These are phyloP conservation scores for Bipolaris gigantea DNA, from an alignment of 2,329 filamentous ascomycete species.

Conservation along the genomic window DNA sequence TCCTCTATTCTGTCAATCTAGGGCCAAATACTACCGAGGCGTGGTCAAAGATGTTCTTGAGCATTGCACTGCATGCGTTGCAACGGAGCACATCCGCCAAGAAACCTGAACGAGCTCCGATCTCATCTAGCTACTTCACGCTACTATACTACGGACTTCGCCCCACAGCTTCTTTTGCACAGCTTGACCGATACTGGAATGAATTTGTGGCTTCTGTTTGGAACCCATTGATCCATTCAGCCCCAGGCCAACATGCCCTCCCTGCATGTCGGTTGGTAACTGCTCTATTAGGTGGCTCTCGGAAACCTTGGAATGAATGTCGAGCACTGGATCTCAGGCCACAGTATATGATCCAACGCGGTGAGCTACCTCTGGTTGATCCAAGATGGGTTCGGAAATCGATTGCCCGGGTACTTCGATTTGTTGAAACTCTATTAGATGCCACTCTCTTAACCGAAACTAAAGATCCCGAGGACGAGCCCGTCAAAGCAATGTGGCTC, in stretches of 20 bases:
- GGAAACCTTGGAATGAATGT: constrained; percentile 72
- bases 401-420: constrained; percentile 64
- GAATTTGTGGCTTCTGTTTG: constrained; percentile 69
- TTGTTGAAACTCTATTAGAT: constrained; percentile 58
- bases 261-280: constrained; percentile 65
- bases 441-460: constrained; percentile 51
- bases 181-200: constrained; percentile 79
- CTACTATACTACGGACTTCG: constrained; percentile 56
- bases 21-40: constrained; percentile 59
- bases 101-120: constrained; percentile 61
- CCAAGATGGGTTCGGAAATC: constrained; percentile 84
- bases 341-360: constrained; percentile 52
- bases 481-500: constrained; percentile 64
- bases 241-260: constrained; percentile 26
- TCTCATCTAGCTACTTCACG: constrained; percentile 73
- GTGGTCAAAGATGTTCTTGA: constrained; percentile 36
- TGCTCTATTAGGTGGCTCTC: constrained; percentile 65
- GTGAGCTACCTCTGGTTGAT: constrained; percentile 84
- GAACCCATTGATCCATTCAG: constrained; percentile 29
- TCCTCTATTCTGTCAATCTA: constrained; percentile 73
- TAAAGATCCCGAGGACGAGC: constrained; percentile 42
- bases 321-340: constrained; percentile 63
- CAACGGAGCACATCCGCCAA: constrained; percentile 61
- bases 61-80: constrained; percentile 33
- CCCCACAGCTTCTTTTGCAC: constrained; percentile 65